phyloP scores from a whole-genome alignment of 768 basidiomycete genomes.

The Termitomyces sp. region DNA sequence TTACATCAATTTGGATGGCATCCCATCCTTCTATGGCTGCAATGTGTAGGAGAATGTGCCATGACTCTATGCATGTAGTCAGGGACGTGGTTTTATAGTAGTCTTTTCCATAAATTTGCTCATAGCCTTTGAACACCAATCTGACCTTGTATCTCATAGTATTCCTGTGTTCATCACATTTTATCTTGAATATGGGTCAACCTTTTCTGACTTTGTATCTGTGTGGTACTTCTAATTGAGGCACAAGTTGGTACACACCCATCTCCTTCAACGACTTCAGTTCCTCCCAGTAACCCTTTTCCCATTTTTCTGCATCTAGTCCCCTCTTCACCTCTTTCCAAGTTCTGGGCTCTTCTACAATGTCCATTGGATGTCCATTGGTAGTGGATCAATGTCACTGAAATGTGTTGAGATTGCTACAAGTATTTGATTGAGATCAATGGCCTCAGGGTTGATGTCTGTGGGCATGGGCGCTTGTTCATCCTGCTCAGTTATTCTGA shows the following conservation, averaged over 20 bases:
- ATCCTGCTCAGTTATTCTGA: no score
- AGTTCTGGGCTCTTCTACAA: neutral
- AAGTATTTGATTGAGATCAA: no score
- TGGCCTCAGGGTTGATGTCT: no score
- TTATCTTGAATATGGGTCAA: neutral
- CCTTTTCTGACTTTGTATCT: neutral
- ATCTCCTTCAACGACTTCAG: neutral
- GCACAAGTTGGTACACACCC: neutral
- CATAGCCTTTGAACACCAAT: neutral
- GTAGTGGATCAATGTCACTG: no score
- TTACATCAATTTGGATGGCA: neutral
- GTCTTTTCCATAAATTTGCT: no score
- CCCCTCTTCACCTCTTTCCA: neutral
- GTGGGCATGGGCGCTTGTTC: no score
- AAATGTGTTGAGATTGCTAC: no score
- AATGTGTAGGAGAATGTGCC: neutral
- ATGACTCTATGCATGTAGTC: neutral
- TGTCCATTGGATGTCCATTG: no score
- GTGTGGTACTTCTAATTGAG: neutral
- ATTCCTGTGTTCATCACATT: neutral
- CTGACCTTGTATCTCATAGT: neutral
- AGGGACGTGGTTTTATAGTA: no score
- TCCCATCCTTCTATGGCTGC: neutral
- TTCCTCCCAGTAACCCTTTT: neutral
- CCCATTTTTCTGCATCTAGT: neutral